Conservation (phyloP, 495 filamentous ascomycete genomes). For the Rusavskia elegans region DNA sequence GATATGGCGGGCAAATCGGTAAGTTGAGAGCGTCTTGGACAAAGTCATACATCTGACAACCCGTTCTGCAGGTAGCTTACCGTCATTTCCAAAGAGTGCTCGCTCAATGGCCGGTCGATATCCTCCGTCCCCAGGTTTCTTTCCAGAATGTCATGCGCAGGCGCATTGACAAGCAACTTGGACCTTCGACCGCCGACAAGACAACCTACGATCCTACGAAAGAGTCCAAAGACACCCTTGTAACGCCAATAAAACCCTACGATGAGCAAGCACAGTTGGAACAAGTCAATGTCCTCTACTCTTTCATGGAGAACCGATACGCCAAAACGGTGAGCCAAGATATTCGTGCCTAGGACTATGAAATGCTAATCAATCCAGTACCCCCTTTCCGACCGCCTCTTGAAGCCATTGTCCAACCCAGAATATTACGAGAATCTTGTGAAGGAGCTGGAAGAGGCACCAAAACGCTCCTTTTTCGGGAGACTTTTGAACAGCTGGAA, state of each 20-base stretch:
- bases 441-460: conserved; percentile 57
- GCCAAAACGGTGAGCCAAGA: conserved; percentile 31
- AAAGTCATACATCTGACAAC: neutral
- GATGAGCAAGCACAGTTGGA: conserved; percentile 29
- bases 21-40: neutral
- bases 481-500: conserved; percentile 40
- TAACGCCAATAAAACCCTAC: conserved; percentile 7
- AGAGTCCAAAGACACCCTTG: conserved; percentile 10
- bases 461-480: conserved; percentile 39
- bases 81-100: conserved; percentile 51
- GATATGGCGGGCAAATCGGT: conserved; percentile 7
- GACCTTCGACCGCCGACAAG: conserved; percentile 5
- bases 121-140: conserved; percentile 60
- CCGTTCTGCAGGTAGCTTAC: conserved; percentile 20
- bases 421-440: conserved; percentile 60
- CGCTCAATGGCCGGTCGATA: conserved; percentile 62
- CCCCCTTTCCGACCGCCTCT: conserved; percentile 40
- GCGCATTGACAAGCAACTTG: conserved; percentile 31
- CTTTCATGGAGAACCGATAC: conserved; percentile 61
- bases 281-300: conserved; percentile 55
- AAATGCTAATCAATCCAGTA: conserved; percentile 30
- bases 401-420: conserved; percentile 58
- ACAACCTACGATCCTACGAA: conserved; percentile 10
- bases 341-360: neutral
- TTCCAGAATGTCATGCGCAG: conserved; percentile 54